Conservation (phyloP, 2,329 filamentous ascomycete genomes). For the Thielaviopsis ethacetica region DNA sequence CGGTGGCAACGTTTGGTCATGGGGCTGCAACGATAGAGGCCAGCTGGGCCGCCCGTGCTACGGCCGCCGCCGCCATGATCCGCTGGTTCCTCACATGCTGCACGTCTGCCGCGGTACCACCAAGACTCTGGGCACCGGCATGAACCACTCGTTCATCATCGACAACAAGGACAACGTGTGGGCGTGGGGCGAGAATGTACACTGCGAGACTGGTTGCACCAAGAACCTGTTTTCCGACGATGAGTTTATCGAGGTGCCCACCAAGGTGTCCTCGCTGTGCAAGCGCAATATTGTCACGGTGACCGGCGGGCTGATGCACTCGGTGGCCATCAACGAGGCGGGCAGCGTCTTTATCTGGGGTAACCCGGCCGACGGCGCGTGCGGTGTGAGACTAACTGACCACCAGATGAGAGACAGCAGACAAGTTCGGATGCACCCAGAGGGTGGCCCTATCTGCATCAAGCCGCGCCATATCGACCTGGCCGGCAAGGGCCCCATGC, state of each 20-base stretch:
- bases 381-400: constrained; percentile 32
- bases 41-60: constrained; percentile 33
- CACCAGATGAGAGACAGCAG: constrained; percentile 30
- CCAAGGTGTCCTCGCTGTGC: constrained; percentile 43
- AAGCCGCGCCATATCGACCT: constrained; percentile 39
- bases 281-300: constrained; percentile 44
- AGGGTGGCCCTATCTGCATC: constrained; percentile 41
- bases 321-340: constrained; percentile 34
- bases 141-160: constrained; percentile 62
- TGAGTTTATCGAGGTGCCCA: constrained; percentile 46
- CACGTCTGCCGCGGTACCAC: constrained; percentile 38
- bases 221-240: constrained; percentile 21
- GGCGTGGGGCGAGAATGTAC: constrained; percentile 70
- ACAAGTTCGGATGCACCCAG: constrained; percentile 31
- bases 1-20: constrained; percentile 38
- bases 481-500: constrained; percentile 33
- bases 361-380: constrained; percentile 31
- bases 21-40: constrained; percentile 45
- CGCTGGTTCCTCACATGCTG: constrained; percentile 31
- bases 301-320: constrained; percentile 53
- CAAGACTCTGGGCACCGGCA: constrained; percentile 45
- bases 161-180: constrained; percentile 50
- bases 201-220: constrained; percentile 50
- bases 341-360: constrained; percentile 39
- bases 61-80: constrained; percentile 29